Conservation (phyloP, 2,329 filamentous ascomycete species). For the Fusarium continuum region DNA sequence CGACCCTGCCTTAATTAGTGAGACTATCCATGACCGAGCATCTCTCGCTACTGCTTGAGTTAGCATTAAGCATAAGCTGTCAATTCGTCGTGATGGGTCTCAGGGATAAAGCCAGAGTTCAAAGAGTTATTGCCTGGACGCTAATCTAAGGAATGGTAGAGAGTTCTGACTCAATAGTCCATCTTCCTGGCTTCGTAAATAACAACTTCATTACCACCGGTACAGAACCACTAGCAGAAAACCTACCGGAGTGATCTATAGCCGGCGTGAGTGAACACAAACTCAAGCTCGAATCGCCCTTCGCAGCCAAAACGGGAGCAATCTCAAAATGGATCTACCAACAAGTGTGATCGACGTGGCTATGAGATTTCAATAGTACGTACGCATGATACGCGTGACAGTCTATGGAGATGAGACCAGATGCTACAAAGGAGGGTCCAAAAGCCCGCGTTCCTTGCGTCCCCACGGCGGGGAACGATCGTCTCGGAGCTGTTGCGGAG, state of each 20-base stretch:
- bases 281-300: slow-evolving; percentile 1
- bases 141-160: slow-evolving; percentile 15
- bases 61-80: not conserved
- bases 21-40: no score
- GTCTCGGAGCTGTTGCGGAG: slow-evolving; percentile 26
- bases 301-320: slow-evolving; percentile 7
- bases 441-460: slow-evolving; percentile 20
- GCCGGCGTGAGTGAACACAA: slow-evolving; percentile 5
- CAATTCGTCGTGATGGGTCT: not conserved
- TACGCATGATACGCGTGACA: not conserved
- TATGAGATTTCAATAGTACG: slow-evolving; percentile 15
- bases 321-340: not conserved
- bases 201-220: not conserved
- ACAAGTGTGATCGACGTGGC: slow-evolving; percentile 13
- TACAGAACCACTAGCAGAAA: not conserved
- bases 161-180: not conserved
- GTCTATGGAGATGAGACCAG: slow-evolving; percentile 18
- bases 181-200: not conserved
- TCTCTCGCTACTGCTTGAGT: no score
- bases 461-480: slow-evolving; percentile 22
- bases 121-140: not conserved
- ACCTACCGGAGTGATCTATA: slow-evolving; percentile 7
- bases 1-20: not conserved
- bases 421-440: not conserved
- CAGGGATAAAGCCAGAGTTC: no score